These are phyloP conservation scores for Pythium phragmitis DNA, from an alignment of 352 stramenopile species.

Conservation along the genomic window DNA sequence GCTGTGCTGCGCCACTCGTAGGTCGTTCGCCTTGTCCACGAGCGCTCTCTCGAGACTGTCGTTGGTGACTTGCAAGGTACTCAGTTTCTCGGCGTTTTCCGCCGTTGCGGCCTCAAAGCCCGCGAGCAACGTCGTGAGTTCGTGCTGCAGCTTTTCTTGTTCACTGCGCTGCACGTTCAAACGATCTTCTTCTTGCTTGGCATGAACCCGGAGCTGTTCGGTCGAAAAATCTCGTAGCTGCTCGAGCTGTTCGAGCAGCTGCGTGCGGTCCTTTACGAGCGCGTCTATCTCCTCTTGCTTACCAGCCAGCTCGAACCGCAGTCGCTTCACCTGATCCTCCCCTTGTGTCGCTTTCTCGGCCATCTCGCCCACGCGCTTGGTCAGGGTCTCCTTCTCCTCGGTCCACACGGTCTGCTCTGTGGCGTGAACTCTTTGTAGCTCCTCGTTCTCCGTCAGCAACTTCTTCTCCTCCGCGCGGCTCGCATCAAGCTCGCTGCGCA, in stretches of 20 bases:
- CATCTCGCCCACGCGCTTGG: background rate
- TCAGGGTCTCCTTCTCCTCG: conserved; percentile 7
- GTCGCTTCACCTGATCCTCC: background rate
- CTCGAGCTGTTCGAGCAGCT: conserved; percentile 15
- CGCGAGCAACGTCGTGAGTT: conserved; percentile 21
- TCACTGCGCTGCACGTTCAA: conserved; percentile 34
- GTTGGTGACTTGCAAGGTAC: conserved; percentile 7
- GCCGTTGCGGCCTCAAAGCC: conserved; percentile 20
- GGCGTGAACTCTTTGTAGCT: background rate
- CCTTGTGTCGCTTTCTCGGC: background rate
- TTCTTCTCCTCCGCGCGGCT: background rate
- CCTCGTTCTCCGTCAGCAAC: background rate
- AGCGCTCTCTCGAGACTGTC: conserved; percentile 7
- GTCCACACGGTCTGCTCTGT: background rate
- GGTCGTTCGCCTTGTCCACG: background rate
- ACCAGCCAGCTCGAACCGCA: background rate
- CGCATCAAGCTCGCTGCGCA: background rate
- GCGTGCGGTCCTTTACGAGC: background rate
- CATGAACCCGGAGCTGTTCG: conserved; percentile 10
- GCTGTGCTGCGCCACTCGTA: background rate
- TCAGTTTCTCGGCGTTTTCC: conserved; percentile 21
- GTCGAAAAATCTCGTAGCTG: conserved; percentile 9
- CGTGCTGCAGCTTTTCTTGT: conserved; percentile 30
- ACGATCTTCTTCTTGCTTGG: conserved; percentile 25
- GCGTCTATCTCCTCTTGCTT: background rate